These are phyloP conservation scores for Pythium coloratum DNA, from an alignment of 352 stramenopile species.

Conservation along the genomic window DNA sequence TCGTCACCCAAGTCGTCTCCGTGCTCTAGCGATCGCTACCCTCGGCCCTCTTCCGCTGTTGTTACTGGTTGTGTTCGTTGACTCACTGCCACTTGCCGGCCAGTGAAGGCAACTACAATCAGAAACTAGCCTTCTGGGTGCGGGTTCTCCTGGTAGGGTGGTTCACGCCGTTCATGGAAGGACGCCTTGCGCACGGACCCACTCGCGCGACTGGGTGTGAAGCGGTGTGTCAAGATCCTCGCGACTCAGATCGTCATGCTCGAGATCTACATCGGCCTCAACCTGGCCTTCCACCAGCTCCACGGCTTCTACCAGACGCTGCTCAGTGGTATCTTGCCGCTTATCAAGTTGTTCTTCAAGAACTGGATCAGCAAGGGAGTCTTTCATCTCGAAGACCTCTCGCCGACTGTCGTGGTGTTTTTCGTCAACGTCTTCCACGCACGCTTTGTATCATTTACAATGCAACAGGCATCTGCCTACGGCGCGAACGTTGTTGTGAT, in stretches of 20 bases:
- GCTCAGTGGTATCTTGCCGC: not conserved
- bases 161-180: not conserved
- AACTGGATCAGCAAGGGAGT: not conserved
- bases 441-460: not conserved
- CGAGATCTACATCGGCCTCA: not conserved
- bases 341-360: constrained; percentile 1
- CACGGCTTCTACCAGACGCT: not conserved
- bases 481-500: not conserved
- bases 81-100: not conserved
- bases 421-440: not conserved
- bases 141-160: not conserved
- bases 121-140: not conserved
- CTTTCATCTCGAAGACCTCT: not conserved
- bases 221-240: not conserved
- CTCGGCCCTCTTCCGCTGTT: not conserved
- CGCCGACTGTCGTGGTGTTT: too few relatives aligned
- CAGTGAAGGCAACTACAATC: not conserved
- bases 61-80: not conserved
- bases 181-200: not conserved
- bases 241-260: not conserved
- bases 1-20: not conserved
- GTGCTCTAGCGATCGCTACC: not conserved
- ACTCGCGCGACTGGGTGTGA: not conserved
- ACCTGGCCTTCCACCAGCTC: not conserved
- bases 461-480: not conserved